A percentile compares a stretch with the other conserved stretches of the same genome.
Conservation (phyloP, 2,329 filamentous ascomycete genomes). For the Geosmithia morbida region DNA sequence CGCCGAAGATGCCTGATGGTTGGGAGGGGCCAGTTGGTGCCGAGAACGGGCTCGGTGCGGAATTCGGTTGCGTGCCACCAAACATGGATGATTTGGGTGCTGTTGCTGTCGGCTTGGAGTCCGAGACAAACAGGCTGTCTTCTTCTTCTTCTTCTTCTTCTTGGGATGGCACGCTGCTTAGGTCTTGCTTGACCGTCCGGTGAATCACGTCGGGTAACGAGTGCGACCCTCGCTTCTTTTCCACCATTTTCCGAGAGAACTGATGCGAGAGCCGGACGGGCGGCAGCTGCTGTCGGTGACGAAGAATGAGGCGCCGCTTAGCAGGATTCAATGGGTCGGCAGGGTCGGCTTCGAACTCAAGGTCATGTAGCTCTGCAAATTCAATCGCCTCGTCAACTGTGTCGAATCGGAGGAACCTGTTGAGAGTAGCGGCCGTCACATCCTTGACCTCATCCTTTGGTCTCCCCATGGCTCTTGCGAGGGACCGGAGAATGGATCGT, state of each 20-base stretch:
- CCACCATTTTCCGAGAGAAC: conserved; percentile 41
- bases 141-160: neutral
- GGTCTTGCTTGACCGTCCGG: conserved; percentile 31
- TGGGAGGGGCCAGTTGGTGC: neutral
- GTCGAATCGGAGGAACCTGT: conserved; percentile 50
- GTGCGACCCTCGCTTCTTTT: conserved; percentile 39
- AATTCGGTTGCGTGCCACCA: conserved; percentile 1
- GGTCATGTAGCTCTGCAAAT: conserved; percentile 44
- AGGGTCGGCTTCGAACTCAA: conserved; percentile 30
- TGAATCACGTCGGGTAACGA: conserved; percentile 41
- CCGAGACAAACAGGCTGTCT: neutral
- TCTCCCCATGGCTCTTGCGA: conserved; percentile 40
- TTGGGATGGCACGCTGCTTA: neutral
- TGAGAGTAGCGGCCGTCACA: conserved; percentile 40
- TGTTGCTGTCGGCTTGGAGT: neutral
- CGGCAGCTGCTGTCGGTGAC: conserved; percentile 26
- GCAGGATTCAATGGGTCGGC: conserved; percentile 18
- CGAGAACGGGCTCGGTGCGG: neutral
- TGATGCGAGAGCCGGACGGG: conserved; percentile 37
- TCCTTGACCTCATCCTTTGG: conserved; percentile 44
- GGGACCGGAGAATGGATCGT: conserved; percentile 38
- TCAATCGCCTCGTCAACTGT: conserved; percentile 49
- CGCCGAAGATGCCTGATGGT: neutral
- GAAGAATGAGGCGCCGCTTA: conserved; percentile 26
- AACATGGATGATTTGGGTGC: neutral